These are phyloP conservation scores for Ambrosia trifida DNA, from an alignment of 129 eudicot genomes.

Conservation along the genomic window DNA sequence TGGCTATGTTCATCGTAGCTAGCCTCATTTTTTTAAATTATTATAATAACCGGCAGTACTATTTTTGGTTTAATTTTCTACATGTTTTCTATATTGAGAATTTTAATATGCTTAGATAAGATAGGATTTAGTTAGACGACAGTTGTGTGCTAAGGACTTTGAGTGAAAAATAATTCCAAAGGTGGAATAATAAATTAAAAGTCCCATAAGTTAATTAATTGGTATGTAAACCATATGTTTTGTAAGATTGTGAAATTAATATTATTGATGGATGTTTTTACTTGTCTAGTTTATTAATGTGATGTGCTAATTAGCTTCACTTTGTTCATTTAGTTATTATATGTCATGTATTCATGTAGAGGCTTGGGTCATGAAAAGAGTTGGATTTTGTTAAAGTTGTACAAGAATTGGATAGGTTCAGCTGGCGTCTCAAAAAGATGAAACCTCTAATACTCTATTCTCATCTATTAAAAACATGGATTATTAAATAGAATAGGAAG, in stretches of 20 bases:
- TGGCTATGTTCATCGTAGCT: conserved; percentile 58
- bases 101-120: conserved; percentile 18
- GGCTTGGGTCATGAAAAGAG: neutral
- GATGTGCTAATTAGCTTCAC: neutral
- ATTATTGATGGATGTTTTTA: conserved; percentile 2
- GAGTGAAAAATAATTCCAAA: conserved; percentile 34
- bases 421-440: neutral
- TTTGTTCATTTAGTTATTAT: neutral
- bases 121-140: conserved; percentile 30
- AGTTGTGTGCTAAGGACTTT: conserved; percentile 23
- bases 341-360: neutral
- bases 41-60: neutral
- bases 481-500: too few species aligned
- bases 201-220: conserved; percentile 5
- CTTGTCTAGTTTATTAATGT: neutral
- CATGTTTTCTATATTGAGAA: conserved; percentile 33
- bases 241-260: conserved; percentile 32
- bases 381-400: neutral
- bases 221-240: conserved; percentile 30
- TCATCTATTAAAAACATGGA: too few species aligned
- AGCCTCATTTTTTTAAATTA: neutral
- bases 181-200: conserved; percentile 10
- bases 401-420: too few species aligned
- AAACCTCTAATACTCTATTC: neutral
- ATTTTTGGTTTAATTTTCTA: conserved; percentile 13